phyloP scores from a whole-genome alignment of 345 rosid species.

The Moricandia arvensis region DNA sequence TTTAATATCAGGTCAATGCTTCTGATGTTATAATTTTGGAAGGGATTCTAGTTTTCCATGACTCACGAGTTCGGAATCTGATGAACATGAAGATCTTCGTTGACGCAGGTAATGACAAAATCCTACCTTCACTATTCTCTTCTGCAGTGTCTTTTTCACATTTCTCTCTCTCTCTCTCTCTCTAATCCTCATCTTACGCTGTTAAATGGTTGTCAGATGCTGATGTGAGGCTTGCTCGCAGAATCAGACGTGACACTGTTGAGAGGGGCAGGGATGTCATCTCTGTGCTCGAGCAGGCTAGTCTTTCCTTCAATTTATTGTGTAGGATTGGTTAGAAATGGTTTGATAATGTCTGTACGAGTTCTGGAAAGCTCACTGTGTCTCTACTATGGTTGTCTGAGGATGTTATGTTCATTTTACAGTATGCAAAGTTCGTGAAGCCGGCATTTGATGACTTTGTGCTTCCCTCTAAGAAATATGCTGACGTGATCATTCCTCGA shows the following conservation, averaged over 20 bases:
- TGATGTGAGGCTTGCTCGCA: constrained; percentile 99
- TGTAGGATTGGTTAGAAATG: too few relatives aligned
- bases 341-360: background rate
- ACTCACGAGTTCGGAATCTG: constrained; percentile 78
- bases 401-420: constrained; percentile 35
- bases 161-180: background rate
- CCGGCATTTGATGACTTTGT: constrained; percentile 98
- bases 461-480: constrained; percentile 89
- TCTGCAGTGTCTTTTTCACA: constrained; percentile 1
- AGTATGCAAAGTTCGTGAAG: constrained; percentile 96
- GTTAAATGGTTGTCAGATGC: constrained; percentile 66
- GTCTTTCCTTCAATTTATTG: background rate
- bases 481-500: constrained; percentile 90
- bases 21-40: constrained; percentile 97
- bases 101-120: constrained; percentile 64
- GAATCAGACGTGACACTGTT: constrained; percentile 90
- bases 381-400: background rate
- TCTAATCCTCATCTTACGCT: constrained; percentile 12
- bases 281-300: constrained; percentile 96
- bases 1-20: constrained; percentile 74
- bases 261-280: constrained; percentile 86
- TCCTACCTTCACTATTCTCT: constrained; percentile 1
- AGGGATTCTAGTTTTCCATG: constrained; percentile 96
- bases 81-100: constrained; percentile 98
- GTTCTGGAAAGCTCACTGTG: too few relatives aligned